Conservation (phyloP, 2,329 filamentous ascomycete genomes). For the Cladosporium sphaerospermum region DNA sequence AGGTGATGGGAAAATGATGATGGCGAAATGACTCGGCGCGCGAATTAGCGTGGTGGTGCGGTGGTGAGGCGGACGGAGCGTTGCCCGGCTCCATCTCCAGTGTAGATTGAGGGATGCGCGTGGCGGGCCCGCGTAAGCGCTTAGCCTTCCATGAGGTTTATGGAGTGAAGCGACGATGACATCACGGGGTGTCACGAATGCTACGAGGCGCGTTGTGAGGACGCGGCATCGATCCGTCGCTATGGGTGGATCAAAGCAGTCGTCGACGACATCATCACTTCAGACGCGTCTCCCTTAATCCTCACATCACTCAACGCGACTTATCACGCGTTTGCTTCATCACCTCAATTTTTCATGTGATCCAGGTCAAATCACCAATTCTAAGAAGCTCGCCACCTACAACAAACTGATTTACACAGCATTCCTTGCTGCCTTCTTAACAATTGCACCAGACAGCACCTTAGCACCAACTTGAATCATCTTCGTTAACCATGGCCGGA, state of each 20-base stretch:
- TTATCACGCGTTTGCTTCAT: neutral
- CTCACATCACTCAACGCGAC: neutral
- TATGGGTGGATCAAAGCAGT: neutral
- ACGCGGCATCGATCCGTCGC: too few species aligned
- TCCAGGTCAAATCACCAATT: neutral
- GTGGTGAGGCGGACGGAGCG: too few species aligned
- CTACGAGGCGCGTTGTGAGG: too few species aligned
- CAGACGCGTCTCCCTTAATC: neutral
- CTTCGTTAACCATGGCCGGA: constrained; percentile 22
- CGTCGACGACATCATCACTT: neutral
- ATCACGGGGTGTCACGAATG: too few species aligned
- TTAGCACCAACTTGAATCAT: neutral
- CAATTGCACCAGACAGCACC: neutral
- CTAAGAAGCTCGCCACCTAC: neutral
- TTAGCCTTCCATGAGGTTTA: too few species aligned
- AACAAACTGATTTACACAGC: neutral
- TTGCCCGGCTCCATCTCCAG: too few species aligned
- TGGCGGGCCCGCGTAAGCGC: too few species aligned
- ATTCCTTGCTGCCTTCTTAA: neutral
- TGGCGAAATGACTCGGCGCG: too few species aligned
- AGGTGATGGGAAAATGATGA: too few species aligned
- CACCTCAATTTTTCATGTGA: neutral
- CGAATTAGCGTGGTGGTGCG: too few species aligned
- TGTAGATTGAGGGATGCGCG: too few species aligned
- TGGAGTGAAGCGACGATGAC: too few species aligned